A percentile compares a stretch with the other conserved stretches of the same genome.
Evolutionary conservation across 306 rosid species (phyloP).

Genomic region (Ochetophila trinervis): DNA sequence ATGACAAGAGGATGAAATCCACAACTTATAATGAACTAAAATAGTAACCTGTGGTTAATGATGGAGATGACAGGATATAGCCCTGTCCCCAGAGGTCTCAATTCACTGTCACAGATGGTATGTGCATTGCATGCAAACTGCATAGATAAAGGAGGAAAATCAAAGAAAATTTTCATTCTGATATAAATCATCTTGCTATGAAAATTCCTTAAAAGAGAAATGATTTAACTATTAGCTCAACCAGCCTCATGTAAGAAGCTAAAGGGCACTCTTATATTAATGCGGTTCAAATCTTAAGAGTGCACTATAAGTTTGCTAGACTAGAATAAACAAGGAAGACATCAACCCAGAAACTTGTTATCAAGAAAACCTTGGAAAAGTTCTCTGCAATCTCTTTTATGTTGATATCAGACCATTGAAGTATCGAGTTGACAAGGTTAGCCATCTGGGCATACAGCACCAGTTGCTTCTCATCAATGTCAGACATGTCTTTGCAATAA

Average conservation of each 20-base stretch:
- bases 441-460: slow-evolving; percentile 92
- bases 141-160: slow-evolving; percentile 29
- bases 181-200: not conserved
- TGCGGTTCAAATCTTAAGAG: too few relatives aligned
- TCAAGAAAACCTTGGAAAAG: slow-evolving; percentile 64
- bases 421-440: slow-evolving; percentile 71
- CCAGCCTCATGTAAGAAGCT: not conserved
- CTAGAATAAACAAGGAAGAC: not conserved
- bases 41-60: slow-evolving; percentile 80
- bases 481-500: slow-evolving; percentile 58
- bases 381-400: slow-evolving; percentile 72
- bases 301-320: not conserved
- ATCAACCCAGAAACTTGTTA: not conserved
- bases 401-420: slow-evolving; percentile 67
- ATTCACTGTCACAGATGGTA: slow-evolving; percentile 87
- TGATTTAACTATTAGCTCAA: not conserved
- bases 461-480: slow-evolving; percentile 64
- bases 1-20: slow-evolving; percentile 18
- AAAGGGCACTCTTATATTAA: not conserved
- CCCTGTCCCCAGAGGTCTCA: slow-evolving; percentile 91
- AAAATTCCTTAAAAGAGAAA: too few relatives aligned
- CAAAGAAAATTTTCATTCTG: slow-evolving; percentile 24
- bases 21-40: slow-evolving; percentile 10
- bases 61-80: slow-evolving; percentile 84
- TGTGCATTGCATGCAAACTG: slow-evolving; percentile 98